Percentiles rank a stretch among this genome's conserved stretches.
Conservation (phyloP, 2,329 filamentous ascomycete genomes). For the Aspergillus calidoustus region DNA sequence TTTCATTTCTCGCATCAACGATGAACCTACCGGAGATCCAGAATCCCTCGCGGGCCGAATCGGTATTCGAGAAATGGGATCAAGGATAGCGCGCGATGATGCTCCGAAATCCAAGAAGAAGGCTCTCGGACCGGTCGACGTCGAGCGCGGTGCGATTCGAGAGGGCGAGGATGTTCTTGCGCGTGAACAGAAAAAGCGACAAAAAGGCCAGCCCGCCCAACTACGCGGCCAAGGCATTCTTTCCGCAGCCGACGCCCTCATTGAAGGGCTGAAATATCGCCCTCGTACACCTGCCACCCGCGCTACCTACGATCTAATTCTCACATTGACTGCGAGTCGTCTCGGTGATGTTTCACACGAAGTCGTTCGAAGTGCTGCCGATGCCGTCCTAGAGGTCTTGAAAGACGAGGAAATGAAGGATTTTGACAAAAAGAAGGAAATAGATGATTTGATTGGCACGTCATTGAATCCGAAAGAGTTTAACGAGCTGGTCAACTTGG, state of each 20-base stretch:
- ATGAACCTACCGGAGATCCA: conserved; percentile 95
- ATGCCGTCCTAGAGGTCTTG: conserved; percentile 85
- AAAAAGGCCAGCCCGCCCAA: conserved; percentile 72
- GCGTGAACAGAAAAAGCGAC: conserved; percentile 84
- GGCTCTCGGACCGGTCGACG: conserved; percentile 65
- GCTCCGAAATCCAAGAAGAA: conserved; percentile 81
- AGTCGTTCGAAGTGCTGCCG: conserved; percentile 89
- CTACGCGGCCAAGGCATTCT: conserved; percentile 76
- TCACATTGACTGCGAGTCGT: conserved; percentile 84
- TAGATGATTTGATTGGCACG: conserved; percentile 89
- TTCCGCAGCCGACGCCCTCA: conserved; percentile 79
- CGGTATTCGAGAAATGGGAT: conserved; percentile 93
- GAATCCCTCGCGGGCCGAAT: conserved; percentile 95
- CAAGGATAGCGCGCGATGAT: conserved; percentile 75
- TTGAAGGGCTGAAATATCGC: conserved; percentile 90
- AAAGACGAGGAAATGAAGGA: conserved; percentile 97
- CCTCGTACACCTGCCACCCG: conserved; percentile 89
- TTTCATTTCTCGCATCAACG: conserved; percentile 87
- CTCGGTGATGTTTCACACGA: conserved; percentile 93
- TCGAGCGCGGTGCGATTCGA: conserved; percentile 74
- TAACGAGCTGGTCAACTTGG: conserved; percentile 93
- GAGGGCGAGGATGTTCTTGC: conserved; percentile 85
- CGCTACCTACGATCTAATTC: conserved; percentile 90
- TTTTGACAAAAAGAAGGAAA: conserved; percentile 96
- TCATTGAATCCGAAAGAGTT: conserved; percentile 87